Conservation (phyloP, 2,329 filamentous ascomycete genomes). For the Tolypocladium tundrense region DNA sequence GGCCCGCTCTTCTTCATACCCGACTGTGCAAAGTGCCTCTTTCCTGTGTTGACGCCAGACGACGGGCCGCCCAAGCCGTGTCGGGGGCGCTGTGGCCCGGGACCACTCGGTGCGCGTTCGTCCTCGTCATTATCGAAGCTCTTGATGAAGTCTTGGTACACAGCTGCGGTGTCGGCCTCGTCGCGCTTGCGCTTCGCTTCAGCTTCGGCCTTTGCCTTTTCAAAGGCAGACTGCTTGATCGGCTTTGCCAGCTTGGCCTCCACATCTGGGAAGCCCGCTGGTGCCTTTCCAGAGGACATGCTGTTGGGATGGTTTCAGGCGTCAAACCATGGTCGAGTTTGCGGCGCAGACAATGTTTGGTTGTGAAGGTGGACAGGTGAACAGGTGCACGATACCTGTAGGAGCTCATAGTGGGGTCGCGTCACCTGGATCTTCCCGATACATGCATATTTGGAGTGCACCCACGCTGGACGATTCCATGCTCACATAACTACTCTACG, state of each 20-base stretch:
- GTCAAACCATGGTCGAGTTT: conserved; percentile 4
- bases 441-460: not conserved
- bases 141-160: conserved; percentile 80
- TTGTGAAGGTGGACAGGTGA: not conserved
- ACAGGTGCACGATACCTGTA: not conserved
- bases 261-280: conserved; percentile 57
- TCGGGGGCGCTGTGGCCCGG: conserved; percentile 11
- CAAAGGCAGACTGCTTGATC: conserved; percentile 77
- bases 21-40: conserved; percentile 56
- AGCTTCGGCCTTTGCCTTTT: conserved; percentile 78
- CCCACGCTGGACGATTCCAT: not conserved
- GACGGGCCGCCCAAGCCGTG: conserved; percentile 16
- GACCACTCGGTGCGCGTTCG: conserved; percentile 19
- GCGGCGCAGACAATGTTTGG: not conserved
- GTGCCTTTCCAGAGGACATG: conserved; percentile 39
- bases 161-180: conserved; percentile 76
- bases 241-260: conserved; percentile 70
- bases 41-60: conserved; percentile 17
- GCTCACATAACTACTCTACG: not conserved
- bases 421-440: not conserved
- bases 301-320: not conserved
- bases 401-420: not conserved
- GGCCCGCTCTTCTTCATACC: conserved; percentile 50
- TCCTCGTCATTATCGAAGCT: conserved; percentile 57
- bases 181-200: conserved; percentile 81